Evolutionary conservation across 495 filamentous ascomycete genomes (phyloP), one percentile per base, ranked within the genome.

Genomic region (Penicillium dipodomyicola): DNA sequence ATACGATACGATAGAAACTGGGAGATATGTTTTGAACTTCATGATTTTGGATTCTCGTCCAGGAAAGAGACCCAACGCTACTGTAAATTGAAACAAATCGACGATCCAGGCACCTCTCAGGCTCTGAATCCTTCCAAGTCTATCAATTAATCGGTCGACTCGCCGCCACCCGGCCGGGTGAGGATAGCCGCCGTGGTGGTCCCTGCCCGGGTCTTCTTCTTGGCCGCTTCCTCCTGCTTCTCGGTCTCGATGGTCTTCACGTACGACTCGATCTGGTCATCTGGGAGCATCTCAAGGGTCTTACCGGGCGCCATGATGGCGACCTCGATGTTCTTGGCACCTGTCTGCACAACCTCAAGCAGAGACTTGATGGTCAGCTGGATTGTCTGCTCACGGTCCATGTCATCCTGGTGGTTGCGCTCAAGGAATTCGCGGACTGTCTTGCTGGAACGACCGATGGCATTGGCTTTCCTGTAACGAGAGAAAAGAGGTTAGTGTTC

Each of bases 271-370:
- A 98, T 97, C 56, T 94, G 90, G 74, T 97, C 95, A 45, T 92
- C 85, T 9, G 90, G 88, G 59, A 98, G 81, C 90, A 97, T 93
- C 82, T 97, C 95, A 53, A 98, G 80, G 14, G 78, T 65, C 78
- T 94, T 89, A 45, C 90, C 93, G n/a, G 94, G 90, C 25, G 91
- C 88, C 94, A 98, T 97, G 71, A 98, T 88, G 30, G 94, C 94
- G 63, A 98, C 96, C 77, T 98, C 94, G 67, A 98, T 98, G 73
- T 98, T 98, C 84, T 98, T 98, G 27, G 94, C 95, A 47, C 94
- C 94, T 14, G 94, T 98, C 71, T 98, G 94, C 56, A 98, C 94
- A 49, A 98, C 94, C 77, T 98, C 94, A 61, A 98, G 78, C 60
- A 98, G 81, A 42, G 93, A 97, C 82, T 97, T 97, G 79, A 97